phyloP scores from a whole-genome alignment of 2,329 filamentous ascomycete genomes.

The Ophiobolus disseminans region DNA sequence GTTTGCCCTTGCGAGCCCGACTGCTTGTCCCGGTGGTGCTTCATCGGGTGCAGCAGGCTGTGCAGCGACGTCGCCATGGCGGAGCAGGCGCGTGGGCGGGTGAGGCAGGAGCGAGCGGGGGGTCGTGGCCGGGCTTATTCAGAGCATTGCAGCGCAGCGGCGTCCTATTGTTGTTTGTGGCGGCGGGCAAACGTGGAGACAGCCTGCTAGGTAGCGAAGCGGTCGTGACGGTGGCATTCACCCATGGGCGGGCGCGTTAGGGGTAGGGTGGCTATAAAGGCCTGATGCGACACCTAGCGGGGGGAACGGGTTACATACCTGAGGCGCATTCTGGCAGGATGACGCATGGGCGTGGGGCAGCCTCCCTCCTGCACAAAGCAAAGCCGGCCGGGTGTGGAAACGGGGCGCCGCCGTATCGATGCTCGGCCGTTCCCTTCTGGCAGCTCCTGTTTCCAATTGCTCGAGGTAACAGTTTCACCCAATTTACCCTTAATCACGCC shows the following conservation, averaged over 20 bases:
- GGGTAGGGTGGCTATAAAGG: conserved; percentile 10
- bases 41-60: conserved; percentile 46
- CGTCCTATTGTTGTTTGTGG: conserved; percentile 8
- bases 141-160: conserved; percentile 21
- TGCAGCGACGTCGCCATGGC: conserved; percentile 49
- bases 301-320: conserved; percentile 29
- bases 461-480: neutral
- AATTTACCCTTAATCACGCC: conserved; percentile 10
- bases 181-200: conserved; percentile 14
- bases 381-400: conserved; percentile 2
- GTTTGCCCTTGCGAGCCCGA: conserved; percentile 16
- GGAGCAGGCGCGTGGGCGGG: conserved; percentile 15
- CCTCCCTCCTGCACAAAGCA: conserved; percentile 22
- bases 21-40: conserved; percentile 40
- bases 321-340: conserved; percentile 27
- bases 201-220: conserved; percentile 25
- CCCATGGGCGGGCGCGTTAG: conserved; percentile 28
- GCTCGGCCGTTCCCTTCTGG: neutral
- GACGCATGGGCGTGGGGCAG: conserved; percentile 36
- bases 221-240: conserved; percentile 29
- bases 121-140: conserved; percentile 9
- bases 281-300: conserved; percentile 26
- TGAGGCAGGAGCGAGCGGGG: conserved; percentile 15
- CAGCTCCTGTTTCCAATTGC: neutral
- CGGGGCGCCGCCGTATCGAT: neutral